Evolutionary conservation across 2,329 filamentous ascomycete species (phyloP), one percentile per base, ranked within the genome.

Genomic region (Ophiostoma sp.): DNA sequence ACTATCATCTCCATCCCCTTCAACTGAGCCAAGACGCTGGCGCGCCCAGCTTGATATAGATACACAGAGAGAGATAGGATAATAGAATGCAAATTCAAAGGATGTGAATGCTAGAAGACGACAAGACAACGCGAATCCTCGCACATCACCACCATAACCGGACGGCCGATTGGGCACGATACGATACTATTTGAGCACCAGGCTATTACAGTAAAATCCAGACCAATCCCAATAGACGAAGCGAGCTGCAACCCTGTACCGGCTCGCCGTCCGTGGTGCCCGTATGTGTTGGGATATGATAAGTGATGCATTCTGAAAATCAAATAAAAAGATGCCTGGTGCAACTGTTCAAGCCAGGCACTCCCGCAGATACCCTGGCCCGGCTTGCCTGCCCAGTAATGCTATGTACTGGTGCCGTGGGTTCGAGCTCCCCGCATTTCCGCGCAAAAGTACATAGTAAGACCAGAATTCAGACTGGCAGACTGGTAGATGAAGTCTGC

Each of bases 401-500:
- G 27, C 27, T 31, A 31, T 31, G 27, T 31, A 31, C 3, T 31
- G 3, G 27, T 31, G 27, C 27, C 27, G 48, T 23, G 48, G 52
- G 52, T 57, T 57, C 52, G 8, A 41, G 65, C 70, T 71, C 70
- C 70, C 70, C 70, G 70, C 67, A 71, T 71, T 71, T 68, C 70
- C 57, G 70, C 44, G 54, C 41, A 27, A n/a, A 67, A 31, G 17
- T 31, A 36, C 17, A 48, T 4, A 48, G 44, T 48, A n/a, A 7
- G 17, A 17, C 39, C 39, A 41, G 39, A 41, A 8, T 13, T 13
- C 52, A 11, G 52, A 57, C 10, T n/a, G 52, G 52, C n/a, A 8
- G 57, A 60, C 31, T 31, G 27, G 27, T 31, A 31, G 52, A 23
- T 31, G 52, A 23, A n/a, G 31, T 44, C 66, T 54, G 39, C 39